These are phyloP conservation scores for Macaranga tanarius DNA, from an alignment of 441 rosid species.

Conservation along the genomic window DNA sequence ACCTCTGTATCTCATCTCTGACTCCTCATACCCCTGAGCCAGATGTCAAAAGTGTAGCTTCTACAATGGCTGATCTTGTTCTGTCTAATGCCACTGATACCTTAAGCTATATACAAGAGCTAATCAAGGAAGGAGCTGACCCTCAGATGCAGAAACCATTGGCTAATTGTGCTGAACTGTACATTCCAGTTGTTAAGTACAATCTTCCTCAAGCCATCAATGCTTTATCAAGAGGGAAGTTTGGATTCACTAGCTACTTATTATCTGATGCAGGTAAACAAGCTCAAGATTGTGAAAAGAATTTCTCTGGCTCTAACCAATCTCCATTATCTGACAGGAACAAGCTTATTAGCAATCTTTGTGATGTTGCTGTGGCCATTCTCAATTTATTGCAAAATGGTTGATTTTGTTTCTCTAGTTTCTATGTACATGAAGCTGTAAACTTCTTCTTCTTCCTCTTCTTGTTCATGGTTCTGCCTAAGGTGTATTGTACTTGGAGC, in stretches of 20 bases:
- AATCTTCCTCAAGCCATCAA: slow-evolving; percentile 81
- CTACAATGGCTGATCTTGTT: slow-evolving; percentile 42
- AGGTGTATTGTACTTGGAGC: not conserved
- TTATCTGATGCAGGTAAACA: slow-evolving; percentile 58
- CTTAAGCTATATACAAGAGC: slow-evolving; percentile 43
- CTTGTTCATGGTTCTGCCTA: not conserved
- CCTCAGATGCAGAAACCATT: slow-evolving; percentile 57
- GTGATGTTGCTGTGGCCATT: slow-evolving; percentile 65
- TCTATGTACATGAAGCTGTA: no score
- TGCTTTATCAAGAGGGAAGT: slow-evolving; percentile 50
- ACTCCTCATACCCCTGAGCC: slow-evolving; percentile 29
- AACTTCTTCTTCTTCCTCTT: no score
- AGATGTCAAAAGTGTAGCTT: slow-evolving; percentile 53
- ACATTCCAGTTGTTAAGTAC: slow-evolving; percentile 75
- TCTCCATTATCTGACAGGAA: slow-evolving; percentile 53
- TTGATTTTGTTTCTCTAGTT: slow-evolving; percentile 10
- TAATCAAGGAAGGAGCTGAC: slow-evolving; percentile 42
- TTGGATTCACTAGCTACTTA: slow-evolving; percentile 55
- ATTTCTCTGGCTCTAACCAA: slow-evolving; percentile 36
- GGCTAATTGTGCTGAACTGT: slow-evolving; percentile 76
- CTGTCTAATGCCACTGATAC: slow-evolving; percentile 60
- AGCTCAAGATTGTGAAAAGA: slow-evolving; percentile 59
- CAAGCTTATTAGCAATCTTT: slow-evolving; percentile 48
- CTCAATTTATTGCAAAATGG: slow-evolving; percentile 42
- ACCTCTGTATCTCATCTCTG: slow-evolving; percentile 55